Percentiles rank a stretch among this genome's conserved stretches.
These are phyloP conservation scores for Micromonas commoda DNA, from an alignment of 139 green algal species.

Conservation along the genomic window DNA sequence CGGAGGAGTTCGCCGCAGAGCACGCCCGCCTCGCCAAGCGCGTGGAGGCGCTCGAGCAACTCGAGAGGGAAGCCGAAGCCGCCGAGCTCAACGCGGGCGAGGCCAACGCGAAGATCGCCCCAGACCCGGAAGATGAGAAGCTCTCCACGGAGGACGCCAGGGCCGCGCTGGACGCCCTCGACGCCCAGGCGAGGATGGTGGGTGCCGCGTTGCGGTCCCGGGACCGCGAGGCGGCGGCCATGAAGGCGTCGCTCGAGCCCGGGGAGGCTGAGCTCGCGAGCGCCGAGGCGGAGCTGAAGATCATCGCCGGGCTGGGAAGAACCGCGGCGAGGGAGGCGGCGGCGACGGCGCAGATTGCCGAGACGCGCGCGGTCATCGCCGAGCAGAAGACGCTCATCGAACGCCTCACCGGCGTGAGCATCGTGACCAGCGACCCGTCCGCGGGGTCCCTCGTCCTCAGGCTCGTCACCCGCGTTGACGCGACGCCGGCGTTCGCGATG, in stretches of 20 bases:
- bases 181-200: background rate
- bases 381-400: slow-evolving; percentile 7
- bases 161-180: background rate
- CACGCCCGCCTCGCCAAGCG: background rate
- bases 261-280: background rate
- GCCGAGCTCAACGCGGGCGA: background rate
- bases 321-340: background rate
- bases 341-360: background rate
- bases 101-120: background rate
- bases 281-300: background rate
- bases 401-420: background rate
- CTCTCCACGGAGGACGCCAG: background rate
- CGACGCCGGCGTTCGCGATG: background rate
- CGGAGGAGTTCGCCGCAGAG: background rate
- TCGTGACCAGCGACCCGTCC: background rate
- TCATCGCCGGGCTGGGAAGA: background rate
- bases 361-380: background rate
- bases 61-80: slow-evolving; percentile 2
- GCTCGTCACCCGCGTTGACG: background rate
- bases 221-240: background rate
- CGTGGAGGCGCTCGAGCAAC: slow-evolving; percentile 6
- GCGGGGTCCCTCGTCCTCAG: background rate
- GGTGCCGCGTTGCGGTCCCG: background rate
- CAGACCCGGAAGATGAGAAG: background rate
- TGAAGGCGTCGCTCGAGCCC: background rate